Base-by-base conservation (phyloP, 495 filamentous ascomycete species). In the Acidiella bohemica region DNA sequence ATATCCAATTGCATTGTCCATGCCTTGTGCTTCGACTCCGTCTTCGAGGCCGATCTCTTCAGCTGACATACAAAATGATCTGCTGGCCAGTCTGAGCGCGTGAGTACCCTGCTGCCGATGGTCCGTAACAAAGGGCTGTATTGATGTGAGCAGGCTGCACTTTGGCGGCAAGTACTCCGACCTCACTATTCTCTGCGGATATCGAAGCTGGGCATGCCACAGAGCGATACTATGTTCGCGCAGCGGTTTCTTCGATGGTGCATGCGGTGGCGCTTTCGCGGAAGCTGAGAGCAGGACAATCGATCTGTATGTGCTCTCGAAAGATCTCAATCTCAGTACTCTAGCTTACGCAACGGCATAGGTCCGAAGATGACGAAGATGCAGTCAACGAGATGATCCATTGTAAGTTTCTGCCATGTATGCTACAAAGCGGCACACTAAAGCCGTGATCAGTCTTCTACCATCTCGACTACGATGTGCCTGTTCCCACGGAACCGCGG, bases 391-490 rank as follows among this genome's bases (percentile, higher is more conserved):
- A 62, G 26, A 63, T 63, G 60, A 56, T 63, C n/a, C 27, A 62
- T 43, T 63, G 55, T 62, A 44, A 30, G 59, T 36, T 20, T n/a
- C n/a, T n/a, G n/a, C n/a, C n/a, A n/a, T n/a, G n/a, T n/a, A n/a
- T n/a, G n/a, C n/a, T n/a, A n/a, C n/a, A n/a, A n/a, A n/a, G n/a
- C n/a, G n/a, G n/a, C n/a, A n/a, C n/a, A n/a, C n/a, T n/a, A n/a
- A n/a, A n/a, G n/a, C n/a, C n/a, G n/a, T n/a, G n/a, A n/a, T 1
- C 36, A 62, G 56, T 62, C 51, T 60, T 65, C 46, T 65, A 65
- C 50, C 57, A 65, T 42, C 55, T 61, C n/a, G 59, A 65, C 41
- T 65, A 65, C n/a, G n/a, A n/a, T 42, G 40, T 60, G 7, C 46
- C 20, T 35, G 44, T 50, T 20, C 38, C 47, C 9, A 37, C 50